A percentile compares a stretch with the other conserved stretches of the same genome.
phyloP scores from a whole-genome alignment of 2,329 filamentous ascomycete species.

The Pseudopyricularia javanii region DNA sequence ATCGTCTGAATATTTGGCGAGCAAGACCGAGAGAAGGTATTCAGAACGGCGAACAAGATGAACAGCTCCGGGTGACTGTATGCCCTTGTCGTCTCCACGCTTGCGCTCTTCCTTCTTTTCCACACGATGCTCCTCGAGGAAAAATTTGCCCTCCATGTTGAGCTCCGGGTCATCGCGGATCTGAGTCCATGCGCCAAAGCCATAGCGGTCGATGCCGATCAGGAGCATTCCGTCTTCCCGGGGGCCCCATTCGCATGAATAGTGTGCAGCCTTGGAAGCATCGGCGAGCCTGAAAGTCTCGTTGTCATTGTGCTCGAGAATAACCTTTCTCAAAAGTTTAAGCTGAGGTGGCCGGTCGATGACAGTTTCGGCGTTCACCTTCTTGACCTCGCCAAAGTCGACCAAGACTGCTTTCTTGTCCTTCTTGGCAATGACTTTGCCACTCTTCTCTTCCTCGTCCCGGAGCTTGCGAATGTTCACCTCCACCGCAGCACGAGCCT shows the following conservation, averaged over 20 bases:
- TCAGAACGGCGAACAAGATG: slow-evolving; percentile 91
- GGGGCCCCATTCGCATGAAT: slow-evolving; percentile 83
- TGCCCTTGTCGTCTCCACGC: slow-evolving; percentile 65
- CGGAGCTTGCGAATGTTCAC: slow-evolving; percentile 60
- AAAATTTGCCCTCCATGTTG: slow-evolving; percentile 80
- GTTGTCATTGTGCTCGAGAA: slow-evolving; percentile 55
- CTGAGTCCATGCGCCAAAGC: slow-evolving; percentile 89
- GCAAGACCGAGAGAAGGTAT: slow-evolving; percentile 88
- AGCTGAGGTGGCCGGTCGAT: slow-evolving; percentile 85
- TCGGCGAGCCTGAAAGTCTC: slow-evolving; percentile 77
- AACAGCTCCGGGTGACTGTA: slow-evolving; percentile 91
- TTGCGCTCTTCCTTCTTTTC: slow-evolving; percentile 91
- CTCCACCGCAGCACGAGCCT: slow-evolving; percentile 46
- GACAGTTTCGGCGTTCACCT: slow-evolving; percentile 90
- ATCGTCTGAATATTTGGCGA: slow-evolving; percentile 71
- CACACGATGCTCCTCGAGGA: slow-evolving; percentile 94
- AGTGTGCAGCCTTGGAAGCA: slow-evolving; percentile 83
- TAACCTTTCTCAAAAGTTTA: slow-evolving; percentile 66
- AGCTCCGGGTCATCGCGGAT: slow-evolving; percentile 88
- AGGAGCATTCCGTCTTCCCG: slow-evolving; percentile 96
- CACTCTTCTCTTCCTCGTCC: slow-evolving; percentile 68
- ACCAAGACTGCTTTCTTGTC: slow-evolving; percentile 96
- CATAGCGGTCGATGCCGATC: slow-evolving; percentile 83
- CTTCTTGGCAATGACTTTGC: slow-evolving; percentile 84
- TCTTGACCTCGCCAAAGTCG: slow-evolving; percentile 85